Percentiles rank a stretch among this genome's conserved stretches.
These are phyloP conservation scores for Penicillium sp. DNA, from an alignment of 2,329 filamentous ascomycete species.

Conservation along the genomic window DNA sequence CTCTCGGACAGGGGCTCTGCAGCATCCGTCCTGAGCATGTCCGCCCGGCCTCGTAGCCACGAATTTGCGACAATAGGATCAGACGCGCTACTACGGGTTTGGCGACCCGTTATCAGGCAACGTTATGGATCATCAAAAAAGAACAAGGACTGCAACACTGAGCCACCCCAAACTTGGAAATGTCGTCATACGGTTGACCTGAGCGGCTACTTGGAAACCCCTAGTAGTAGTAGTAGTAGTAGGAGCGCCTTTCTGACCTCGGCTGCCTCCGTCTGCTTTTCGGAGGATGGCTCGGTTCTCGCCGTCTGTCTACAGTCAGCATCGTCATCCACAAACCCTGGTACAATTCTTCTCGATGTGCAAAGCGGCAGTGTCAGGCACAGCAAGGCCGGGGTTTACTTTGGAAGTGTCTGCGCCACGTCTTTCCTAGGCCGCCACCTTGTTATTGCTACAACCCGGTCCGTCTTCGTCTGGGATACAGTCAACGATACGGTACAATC, in stretches of 20 bases:
- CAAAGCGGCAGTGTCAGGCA: conserved; percentile 69
- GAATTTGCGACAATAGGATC: conserved; percentile 86
- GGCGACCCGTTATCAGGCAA: conserved; percentile 74
- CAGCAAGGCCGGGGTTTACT: conserved; percentile 70
- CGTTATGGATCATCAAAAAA: conserved; percentile 69
- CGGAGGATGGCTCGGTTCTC: conserved; percentile 82
- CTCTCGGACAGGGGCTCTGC: conserved; percentile 57
- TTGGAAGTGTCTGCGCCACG: conserved; percentile 68
- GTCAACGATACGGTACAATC: conserved; percentile 77
- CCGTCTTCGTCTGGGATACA: conserved; percentile 78
- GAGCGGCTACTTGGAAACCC: conserved; percentile 41
- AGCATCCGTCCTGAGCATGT: conserved; percentile 71
- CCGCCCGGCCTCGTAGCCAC: conserved; percentile 68
- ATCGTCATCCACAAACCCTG: conserved; percentile 52
- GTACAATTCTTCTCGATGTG: conserved; percentile 78
- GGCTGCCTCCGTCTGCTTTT: conserved; percentile 72
- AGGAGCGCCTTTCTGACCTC: conserved; percentile 45
- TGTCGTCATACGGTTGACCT: conserved; percentile 63
- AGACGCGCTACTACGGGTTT: conserved; percentile 78
- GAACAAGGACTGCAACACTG: conserved; percentile 11
- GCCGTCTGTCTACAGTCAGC: conserved; percentile 59
- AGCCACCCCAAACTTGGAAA: conserved; percentile 72
- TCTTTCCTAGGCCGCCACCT: conserved; percentile 75
- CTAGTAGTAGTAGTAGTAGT: conserved; percentile 39
- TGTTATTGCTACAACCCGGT: conserved; percentile 72